Percentiles rank a stretch among this genome's conserved stretches.
Conservation (phyloP, 2,329 filamentous ascomycete species). For the Sporothrix brunneoviolacea region DNA sequence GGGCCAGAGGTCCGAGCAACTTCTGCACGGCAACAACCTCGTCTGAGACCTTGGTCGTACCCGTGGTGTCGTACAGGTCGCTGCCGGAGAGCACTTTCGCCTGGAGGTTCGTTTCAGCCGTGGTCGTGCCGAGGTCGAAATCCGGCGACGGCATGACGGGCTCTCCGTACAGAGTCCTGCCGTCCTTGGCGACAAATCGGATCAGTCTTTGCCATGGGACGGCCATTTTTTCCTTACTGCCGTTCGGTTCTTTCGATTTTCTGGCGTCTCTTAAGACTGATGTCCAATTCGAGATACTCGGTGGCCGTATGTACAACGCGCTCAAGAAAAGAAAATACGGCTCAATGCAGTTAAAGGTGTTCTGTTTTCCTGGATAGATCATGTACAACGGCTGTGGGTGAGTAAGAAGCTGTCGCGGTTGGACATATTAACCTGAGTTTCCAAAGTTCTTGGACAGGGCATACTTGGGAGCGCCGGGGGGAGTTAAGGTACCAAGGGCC, state of each 20-base stretch:
- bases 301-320: no score
- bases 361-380: no score
- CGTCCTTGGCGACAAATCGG: slow-evolving; percentile 47
- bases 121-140: neutral
- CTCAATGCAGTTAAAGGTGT: no score
- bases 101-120: neutral
- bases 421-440: no score
- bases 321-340: no score
- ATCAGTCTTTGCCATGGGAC: slow-evolving; percentile 46
- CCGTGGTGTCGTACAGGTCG: slow-evolving; percentile 41
- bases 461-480: no score
- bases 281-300: no score
- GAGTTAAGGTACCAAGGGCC: no score
- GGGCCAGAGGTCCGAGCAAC: slow-evolving; percentile 45
- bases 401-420: no score
- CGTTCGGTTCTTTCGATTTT: neutral
- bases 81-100: neutral
- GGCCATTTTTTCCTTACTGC: slow-evolving; percentile 20
- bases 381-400: no score
- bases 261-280: neutral
- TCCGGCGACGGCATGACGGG: neutral
- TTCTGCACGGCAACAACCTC: slow-evolving; percentile 47
- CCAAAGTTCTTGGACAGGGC: no score
- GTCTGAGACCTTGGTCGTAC: slow-evolving; percentile 43
- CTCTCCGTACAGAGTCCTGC: slow-evolving; percentile 21